These are phyloP conservation scores for Leptomonas seymouri DNA, from an alignment of 208 protist genomes.

Conservation along the genomic window DNA sequence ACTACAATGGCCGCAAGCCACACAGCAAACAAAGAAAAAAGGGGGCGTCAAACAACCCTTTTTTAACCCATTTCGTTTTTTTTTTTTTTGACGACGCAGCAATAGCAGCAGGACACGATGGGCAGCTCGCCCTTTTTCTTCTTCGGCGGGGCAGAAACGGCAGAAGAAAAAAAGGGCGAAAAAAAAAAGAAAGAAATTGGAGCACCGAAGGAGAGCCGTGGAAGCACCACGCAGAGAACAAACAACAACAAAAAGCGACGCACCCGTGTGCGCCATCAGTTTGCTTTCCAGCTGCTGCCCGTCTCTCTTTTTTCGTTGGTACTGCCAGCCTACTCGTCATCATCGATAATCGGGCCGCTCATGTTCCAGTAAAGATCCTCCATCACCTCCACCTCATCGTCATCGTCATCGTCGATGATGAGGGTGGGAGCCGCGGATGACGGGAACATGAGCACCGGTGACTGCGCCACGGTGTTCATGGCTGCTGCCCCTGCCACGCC, in stretches of 20 bases:
- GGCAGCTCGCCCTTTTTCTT: too few species aligned
- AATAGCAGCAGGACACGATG: background rate
- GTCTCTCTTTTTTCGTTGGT: background rate
- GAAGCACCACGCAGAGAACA: too few species aligned
- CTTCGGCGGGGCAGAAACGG: too few species aligned
- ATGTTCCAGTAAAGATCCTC: slow-evolving; percentile 79
- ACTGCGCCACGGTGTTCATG: slow-evolving; percentile 6
- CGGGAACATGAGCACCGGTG: slow-evolving; percentile 22
- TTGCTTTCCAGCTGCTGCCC: background rate
- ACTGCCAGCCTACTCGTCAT: slow-evolving; percentile 38
- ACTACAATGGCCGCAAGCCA: too few species aligned
- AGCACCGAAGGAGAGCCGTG: too few species aligned
- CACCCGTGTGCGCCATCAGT: background rate
- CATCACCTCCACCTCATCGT: slow-evolving; percentile 87
- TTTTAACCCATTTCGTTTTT: background rate
- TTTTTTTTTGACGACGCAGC: background rate
- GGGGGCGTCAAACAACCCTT: background rate
- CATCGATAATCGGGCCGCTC: slow-evolving; percentile 85
- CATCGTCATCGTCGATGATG: slow-evolving; percentile 65
- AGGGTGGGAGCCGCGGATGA: slow-evolving; percentile 11
- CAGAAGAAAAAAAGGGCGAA: too few species aligned
- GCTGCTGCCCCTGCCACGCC: background rate
- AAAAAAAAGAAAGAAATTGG: too few species aligned
- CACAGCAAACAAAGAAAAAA: background rate
- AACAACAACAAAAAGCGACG: too few species aligned